Conservation (phyloP, 306 rosid genomes). For the Vigna unguiculata region DNA sequence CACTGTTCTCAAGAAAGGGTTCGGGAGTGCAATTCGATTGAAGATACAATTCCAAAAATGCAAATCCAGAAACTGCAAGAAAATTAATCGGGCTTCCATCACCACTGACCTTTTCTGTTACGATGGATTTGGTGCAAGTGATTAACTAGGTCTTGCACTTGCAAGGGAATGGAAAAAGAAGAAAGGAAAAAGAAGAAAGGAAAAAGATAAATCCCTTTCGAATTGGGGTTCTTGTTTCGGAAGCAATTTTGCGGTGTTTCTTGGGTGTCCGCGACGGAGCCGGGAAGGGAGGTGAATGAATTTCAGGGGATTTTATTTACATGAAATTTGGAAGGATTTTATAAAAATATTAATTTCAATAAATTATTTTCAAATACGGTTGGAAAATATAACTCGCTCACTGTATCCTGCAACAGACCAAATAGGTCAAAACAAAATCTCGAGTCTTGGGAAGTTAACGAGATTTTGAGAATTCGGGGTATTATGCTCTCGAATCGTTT, state of each 20-base stretch:
- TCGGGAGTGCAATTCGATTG: conserved; percentile 40
- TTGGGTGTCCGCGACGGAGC: conserved; percentile 40
- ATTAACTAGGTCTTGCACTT: conserved; percentile 9
- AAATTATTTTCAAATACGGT: conserved; percentile 7
- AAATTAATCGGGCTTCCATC: conserved; percentile 24
- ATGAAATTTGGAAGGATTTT: neutral
- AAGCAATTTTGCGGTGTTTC: conserved; percentile 15
- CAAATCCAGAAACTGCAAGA: conserved; percentile 33
- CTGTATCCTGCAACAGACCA: neutral
- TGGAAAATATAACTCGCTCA: neutral
- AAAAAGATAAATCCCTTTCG: neutral
- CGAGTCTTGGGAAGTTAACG: neutral
- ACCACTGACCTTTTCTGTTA: conserved; percentile 18
- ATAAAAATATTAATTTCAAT: neutral
- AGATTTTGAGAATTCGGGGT: neutral
- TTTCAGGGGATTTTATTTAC: conserved; percentile 1
- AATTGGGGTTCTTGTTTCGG: neutral
- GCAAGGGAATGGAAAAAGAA: neutral
- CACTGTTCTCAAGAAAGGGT: conserved; percentile 27
- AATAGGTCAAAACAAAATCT: too few relatives aligned
- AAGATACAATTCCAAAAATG: conserved; percentile 15
- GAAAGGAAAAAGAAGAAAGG: neutral
- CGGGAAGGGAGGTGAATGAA: conserved; percentile 9
- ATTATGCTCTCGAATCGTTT: neutral
- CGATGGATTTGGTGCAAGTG: conserved; percentile 11